Base-by-base conservation (phyloP, 805 yeast species). In the Saccharomycopsis sp. region DNA sequence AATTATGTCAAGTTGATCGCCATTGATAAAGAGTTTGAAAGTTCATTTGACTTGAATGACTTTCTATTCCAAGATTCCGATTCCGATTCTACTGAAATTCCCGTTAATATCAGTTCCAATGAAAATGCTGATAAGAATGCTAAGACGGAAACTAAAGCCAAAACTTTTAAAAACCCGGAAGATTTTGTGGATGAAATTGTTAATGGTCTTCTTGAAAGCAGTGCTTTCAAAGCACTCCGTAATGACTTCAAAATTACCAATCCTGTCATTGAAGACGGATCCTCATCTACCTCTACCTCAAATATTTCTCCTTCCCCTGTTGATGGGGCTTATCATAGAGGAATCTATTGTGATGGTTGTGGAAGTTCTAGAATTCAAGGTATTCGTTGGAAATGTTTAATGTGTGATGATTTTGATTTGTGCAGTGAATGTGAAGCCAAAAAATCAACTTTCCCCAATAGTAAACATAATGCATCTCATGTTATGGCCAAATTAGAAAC, bases 351-450 rank as follows among this genome's bases (percentile, higher is more conserved):
- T 42, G 44, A 23, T 28, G 35, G 32, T 5, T 33, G 39, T 20
- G 33, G 25, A 12, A 21, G 21, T 12, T 17, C 29, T 21, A 35
- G 34, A 28, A 55, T 62, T 39, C 44, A 21, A 18, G 78, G 78
- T 3, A 49, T 53, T 3, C 64, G 78, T 31, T 70, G 56, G 56
- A 63, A 61, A 45, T 74, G 79, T 50, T 50, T 63, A 36, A 57
- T 58, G 15, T 74, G 79, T 51, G 52, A 56, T 4, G 68, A 74
- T 49, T 70, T 58, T 53, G 76, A 72, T 52, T 55, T 69, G 41
- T 72, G 79, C 53, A 56, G 57, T 17, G 21, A 36, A 1, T 64
- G 69, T 43, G 55, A 53, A 41, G 41, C 35, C 3, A 52, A 51
- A 3, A 38, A 27, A 5, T 30, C 10, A 6, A 12, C 15, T 17